Percentiles rank a stretch among this genome's conserved stretches.
These are phyloP conservation scores for Crithidia expoeki DNA, from an alignment of 208 protist genomes.

Conservation along the genomic window DNA sequence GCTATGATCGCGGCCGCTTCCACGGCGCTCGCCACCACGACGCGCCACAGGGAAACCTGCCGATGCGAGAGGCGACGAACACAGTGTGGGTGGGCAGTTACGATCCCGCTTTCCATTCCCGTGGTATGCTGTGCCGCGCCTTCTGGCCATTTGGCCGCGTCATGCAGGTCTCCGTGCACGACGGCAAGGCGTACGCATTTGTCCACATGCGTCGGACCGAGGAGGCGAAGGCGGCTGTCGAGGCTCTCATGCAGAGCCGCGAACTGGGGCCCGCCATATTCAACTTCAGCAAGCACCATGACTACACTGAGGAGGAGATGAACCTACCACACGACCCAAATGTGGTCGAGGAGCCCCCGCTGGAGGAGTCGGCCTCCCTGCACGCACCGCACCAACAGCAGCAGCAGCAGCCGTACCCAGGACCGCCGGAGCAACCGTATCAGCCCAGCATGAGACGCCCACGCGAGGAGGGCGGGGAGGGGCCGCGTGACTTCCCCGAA, in stretches of 20 bases:
- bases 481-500: conserved; percentile 21
- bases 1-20: conserved; percentile 18
- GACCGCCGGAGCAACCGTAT: not conserved
- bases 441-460: conserved; percentile 19
- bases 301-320: conserved; percentile 81
- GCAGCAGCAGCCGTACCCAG: not conserved
- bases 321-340: conserved; percentile 51
- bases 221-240: conserved; percentile 76
- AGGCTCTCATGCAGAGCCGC: conserved; percentile 59
- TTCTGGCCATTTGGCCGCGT: conserved; percentile 83
- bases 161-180: conserved; percentile 74
- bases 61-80: conserved; percentile 80
- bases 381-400: no score
- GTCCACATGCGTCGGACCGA: conserved; percentile 83
- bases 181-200: conserved; percentile 82
- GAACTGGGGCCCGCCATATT: conserved; percentile 62
- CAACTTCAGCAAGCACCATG: conserved; percentile 90
- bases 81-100: conserved; percentile 90
- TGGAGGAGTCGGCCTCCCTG: conserved; percentile 12
- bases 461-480: conserved; percentile 20
- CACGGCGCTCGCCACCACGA: conserved; percentile 18
- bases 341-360: conserved; percentile 24
- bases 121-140: conserved; percentile 51
- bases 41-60: conserved; percentile 27
- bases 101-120: conserved; percentile 53